These are phyloP conservation scores for Moesziomyces aphidis DNA, from an alignment of 1,284 basidiomycete genomes.

Conservation along the genomic window DNA sequence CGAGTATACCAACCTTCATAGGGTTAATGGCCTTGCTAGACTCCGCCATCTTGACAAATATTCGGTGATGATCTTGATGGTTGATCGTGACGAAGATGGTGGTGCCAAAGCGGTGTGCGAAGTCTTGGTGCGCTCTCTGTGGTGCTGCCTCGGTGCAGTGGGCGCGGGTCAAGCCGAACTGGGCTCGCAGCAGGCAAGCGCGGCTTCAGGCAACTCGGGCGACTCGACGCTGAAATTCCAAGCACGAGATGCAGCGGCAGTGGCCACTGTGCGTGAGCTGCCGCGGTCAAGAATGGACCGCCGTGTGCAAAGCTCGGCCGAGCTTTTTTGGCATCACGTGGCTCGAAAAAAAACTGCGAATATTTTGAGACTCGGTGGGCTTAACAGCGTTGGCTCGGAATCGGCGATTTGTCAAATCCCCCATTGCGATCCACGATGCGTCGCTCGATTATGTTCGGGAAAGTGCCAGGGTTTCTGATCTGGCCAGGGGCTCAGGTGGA, in stretches of 20 bases:
- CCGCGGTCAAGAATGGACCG: too few relatives aligned
- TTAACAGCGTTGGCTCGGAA: not conserved
- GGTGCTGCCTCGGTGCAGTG: not conserved
- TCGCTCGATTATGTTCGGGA: too few relatives aligned
- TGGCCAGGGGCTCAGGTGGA: not conserved
- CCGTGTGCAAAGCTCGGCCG: not conserved
- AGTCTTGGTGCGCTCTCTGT: conserved; percentile 13
- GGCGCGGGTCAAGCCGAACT: too few relatives aligned
- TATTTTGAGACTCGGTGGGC: too few relatives aligned
- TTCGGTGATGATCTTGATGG: conserved; percentile 47
- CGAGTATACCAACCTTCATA: conserved; percentile 63
- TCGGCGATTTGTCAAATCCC: too few relatives aligned
- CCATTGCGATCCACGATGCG: too few relatives aligned
- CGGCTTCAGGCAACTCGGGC: not conserved
- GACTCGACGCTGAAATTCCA: not conserved
- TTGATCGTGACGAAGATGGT: conserved; percentile 51
- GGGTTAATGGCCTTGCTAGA: conserved; percentile 67
- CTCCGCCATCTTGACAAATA: conserved; percentile 61
- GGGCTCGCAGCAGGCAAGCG: too few relatives aligned
- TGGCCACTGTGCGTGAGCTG: too few relatives aligned
- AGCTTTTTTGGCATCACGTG: not conserved
- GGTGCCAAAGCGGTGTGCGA: conserved; percentile 16
- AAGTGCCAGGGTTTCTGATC: not conserved
- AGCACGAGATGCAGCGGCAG: too few relatives aligned
- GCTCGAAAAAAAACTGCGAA: too few relatives aligned